A percentile compares a stretch with the other conserved stretches of the same genome.
These are phyloP conservation scores for Dendrothele bispora DNA, from an alignment of 768 basidiomycete species.

Conservation along the genomic window DNA sequence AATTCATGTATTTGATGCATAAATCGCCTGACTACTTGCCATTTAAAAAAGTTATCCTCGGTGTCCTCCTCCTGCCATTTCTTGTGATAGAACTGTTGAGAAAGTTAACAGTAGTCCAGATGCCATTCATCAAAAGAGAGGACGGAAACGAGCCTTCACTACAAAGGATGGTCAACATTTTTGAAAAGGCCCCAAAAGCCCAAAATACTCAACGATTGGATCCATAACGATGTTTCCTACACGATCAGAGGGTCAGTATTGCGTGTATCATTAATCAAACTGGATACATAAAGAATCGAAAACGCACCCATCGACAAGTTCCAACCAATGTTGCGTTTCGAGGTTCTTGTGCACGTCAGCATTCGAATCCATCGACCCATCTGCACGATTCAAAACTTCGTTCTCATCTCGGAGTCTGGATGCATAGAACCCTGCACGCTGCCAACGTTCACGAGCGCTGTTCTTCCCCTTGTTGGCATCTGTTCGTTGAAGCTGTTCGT, in stretches of 20 bases:
- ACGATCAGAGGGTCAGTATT: background rate
- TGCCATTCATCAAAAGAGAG: background rate
- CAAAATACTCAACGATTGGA: slow-evolving; percentile 48
- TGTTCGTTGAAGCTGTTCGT: slow-evolving; percentile 36
- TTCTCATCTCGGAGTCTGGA: slow-evolving; percentile 44
- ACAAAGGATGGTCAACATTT: background rate
- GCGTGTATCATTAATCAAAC: background rate
- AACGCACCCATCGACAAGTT: slow-evolving; percentile 56
- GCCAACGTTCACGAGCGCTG: slow-evolving; percentile 45
- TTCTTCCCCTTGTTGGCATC: slow-evolving; percentile 48
- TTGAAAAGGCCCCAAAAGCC: background rate
- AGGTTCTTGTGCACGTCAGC: slow-evolving; percentile 44
- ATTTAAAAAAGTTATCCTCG: slow-evolving; percentile 65
- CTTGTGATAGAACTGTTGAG: slow-evolving; percentile 56
- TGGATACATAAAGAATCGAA: background rate
- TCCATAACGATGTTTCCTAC: slow-evolving; percentile 61
- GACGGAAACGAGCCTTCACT: slow-evolving; percentile 41
- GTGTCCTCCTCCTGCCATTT: slow-evolving; percentile 61
- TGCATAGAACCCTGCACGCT: slow-evolving; percentile 42
- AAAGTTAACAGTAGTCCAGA: background rate
- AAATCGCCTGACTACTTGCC: slow-evolving; percentile 29
- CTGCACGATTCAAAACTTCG: slow-evolving; percentile 19
- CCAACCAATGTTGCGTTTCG: slow-evolving; percentile 66
- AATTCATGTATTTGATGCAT: no score
- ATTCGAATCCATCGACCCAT: slow-evolving; percentile 13